phyloP scores from a whole-genome alignment of 2,329 filamentous ascomycete genomes.

The Cryphonectria carpinicola region DNA sequence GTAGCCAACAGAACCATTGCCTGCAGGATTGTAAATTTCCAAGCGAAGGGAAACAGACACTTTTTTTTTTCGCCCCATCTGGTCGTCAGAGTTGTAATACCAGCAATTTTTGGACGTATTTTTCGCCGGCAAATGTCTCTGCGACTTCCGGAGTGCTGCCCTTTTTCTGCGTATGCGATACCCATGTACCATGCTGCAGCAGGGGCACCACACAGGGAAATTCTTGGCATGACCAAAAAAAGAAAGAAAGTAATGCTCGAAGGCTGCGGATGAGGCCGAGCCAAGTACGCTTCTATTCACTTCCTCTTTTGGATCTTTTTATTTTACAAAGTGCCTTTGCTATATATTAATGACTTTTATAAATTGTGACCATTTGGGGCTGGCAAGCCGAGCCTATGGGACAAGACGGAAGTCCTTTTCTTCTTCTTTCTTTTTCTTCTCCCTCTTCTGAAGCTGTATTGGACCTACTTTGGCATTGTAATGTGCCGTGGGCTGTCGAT shows the following conservation, averaged over 20 bases:
- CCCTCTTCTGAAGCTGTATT: not conserved
- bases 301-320: not conserved
- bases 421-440: not conserved
- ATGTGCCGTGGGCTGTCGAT: not conserved
- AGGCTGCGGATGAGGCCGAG: not conserved
- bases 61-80: too few species aligned
- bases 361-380: not conserved
- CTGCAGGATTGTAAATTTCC: not conserved
- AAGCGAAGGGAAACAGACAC: not conserved
- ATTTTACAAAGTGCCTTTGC: not conserved
- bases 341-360: not conserved
- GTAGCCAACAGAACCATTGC: not conserved
- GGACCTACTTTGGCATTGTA: not conserved
- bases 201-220: too few species aligned
- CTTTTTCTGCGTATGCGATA: not conserved
- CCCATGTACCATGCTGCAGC: too few species aligned
- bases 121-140: not conserved
- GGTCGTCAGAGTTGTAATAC: not conserved
- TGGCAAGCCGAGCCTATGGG: not conserved
- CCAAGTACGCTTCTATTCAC: slow-evolving; percentile 8
- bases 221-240: too few species aligned
- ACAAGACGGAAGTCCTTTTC: not conserved
- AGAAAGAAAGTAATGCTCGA: not conserved
- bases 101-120: not conserved
- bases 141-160: not conserved